phyloP scores from a whole-genome alignment of 1,284 basidiomycete genomes.

The Ganoderma boninense region DNA sequence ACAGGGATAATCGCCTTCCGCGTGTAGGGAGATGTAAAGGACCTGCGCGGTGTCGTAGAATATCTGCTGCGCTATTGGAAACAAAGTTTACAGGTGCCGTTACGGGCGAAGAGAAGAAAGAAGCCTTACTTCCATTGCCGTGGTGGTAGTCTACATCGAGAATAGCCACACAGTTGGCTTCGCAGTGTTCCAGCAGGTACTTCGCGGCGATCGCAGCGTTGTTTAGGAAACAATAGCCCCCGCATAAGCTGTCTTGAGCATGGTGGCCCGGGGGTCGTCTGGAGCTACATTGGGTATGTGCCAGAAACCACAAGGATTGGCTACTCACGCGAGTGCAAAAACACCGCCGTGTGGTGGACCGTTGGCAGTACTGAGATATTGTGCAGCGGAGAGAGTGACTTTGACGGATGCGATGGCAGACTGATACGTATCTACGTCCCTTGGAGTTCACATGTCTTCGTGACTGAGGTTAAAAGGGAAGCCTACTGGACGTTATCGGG shows the following conservation, averaged over 20 bases:
- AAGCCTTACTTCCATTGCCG: slow-evolving; percentile 45
- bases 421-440: slow-evolving; percentile 40
- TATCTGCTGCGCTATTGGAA: slow-evolving; percentile 41
- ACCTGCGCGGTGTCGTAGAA: slow-evolving; percentile 46
- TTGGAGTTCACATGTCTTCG: not conserved
- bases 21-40: slow-evolving; percentile 47
- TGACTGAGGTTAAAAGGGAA: not conserved
- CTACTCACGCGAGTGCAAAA: slow-evolving; percentile 44
- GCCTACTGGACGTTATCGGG: slow-evolving; percentile 43
- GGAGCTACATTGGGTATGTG: not conserved
- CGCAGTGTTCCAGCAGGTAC: slow-evolving; percentile 35
- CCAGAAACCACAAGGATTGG: not conserved
- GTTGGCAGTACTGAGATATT: slow-evolving; percentile 12
- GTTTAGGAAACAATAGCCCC: slow-evolving; percentile 49
- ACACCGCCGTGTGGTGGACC: slow-evolving; percentile 12
- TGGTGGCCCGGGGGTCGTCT: slow-evolving; percentile 51
- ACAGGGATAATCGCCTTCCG: slow-evolving; percentile 48
- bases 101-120: not conserved
- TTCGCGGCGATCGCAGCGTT: slow-evolving; percentile 46
- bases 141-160: slow-evolving; percentile 52
- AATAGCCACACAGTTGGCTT: slow-evolving; percentile 39
- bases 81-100: not conserved
- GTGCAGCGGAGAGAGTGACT: slow-evolving; percentile 41
- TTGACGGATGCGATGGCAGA: slow-evolving; percentile 42
- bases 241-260: slow-evolving; percentile 42